phyloP scores from a whole-genome alignment of 257 asterid genomes.

The Nicotiana benthamiana region DNA sequence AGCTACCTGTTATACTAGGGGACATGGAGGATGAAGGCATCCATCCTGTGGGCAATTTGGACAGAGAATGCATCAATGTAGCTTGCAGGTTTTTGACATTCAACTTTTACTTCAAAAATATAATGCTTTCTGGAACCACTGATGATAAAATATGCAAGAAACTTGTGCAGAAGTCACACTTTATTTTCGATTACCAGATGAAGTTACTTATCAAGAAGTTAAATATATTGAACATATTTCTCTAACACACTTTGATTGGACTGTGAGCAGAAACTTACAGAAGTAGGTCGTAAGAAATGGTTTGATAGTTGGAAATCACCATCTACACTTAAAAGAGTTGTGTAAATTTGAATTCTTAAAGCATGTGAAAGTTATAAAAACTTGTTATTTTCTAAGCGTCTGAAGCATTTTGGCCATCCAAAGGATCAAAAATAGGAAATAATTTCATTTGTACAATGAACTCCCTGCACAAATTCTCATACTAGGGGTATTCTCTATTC shows the following conservation, averaged over 20 bases:
- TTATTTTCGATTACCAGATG: neutral
- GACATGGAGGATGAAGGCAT: slow-evolving; percentile 28
- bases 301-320: neutral
- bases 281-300: neutral
- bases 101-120: neutral
- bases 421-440: neutral
- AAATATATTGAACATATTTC: neutral
- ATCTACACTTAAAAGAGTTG: neutral
- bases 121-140: neutral
- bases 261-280: neutral
- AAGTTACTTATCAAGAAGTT: neutral
- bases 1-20: slow-evolving; percentile 54
- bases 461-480: neutral
- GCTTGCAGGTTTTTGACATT: slow-evolving; percentile 40
- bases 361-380: neutral
- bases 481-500: neutral
- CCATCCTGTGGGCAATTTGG: slow-evolving; percentile 65
- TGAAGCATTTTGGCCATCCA: neutral
- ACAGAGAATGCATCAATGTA: slow-evolving; percentile 59
- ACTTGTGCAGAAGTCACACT: neutral
- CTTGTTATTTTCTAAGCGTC: neutral
- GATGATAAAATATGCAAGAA: neutral
- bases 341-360: neutral
- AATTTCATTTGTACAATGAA: neutral
- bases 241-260: neutral